phyloP scores from a whole-genome alignment of 192 early-diverging fungal species.

The Dissophora ornata region DNA sequence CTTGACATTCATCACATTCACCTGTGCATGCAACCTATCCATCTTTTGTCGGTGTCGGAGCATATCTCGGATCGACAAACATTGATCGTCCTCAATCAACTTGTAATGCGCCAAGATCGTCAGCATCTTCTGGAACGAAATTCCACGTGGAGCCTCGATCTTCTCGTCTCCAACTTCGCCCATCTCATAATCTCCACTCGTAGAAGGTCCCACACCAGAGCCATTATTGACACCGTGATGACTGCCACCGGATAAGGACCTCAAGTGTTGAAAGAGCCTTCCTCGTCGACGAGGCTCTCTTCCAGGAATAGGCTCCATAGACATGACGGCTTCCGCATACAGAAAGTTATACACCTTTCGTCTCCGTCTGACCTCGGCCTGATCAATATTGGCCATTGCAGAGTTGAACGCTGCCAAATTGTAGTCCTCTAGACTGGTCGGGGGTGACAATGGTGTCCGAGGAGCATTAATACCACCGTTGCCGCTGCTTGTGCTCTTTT shows the following conservation, averaged over 20 bases:
- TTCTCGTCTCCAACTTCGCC: slow-evolving; percentile 12
- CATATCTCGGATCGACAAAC: slow-evolving; percentile 53
- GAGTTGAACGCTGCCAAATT: slow-evolving; percentile 52
- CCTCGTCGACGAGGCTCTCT: slow-evolving; percentile 1
- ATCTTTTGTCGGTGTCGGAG: slow-evolving; percentile 51
- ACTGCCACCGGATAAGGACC: neutral
- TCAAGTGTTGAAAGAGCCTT: slow-evolving; percentile 6
- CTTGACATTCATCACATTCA: slow-evolving; percentile 35
- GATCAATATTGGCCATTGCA: slow-evolving; percentile 49
- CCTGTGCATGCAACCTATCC: slow-evolving; percentile 44
- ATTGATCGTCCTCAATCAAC: slow-evolving; percentile 65
- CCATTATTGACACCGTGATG: too few relatives aligned
- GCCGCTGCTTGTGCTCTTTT: too few relatives aligned
- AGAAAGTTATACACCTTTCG: slow-evolving; percentile 58
- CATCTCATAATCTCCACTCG: slow-evolving; percentile 37
- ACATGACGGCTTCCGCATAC: slow-evolving; percentile 54
- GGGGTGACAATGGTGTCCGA: too few relatives aligned
- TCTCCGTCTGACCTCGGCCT: slow-evolving; percentile 22
- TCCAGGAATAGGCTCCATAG: slow-evolving; percentile 51
- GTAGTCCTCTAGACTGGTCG: slow-evolving; percentile 37
- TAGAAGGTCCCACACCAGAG: neutral
- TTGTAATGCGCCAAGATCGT: slow-evolving; percentile 67
- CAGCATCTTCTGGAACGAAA: slow-evolving; percentile 67
- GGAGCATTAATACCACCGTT: too few relatives aligned
- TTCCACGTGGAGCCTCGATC: slow-evolving; percentile 21